A percentile compares a stretch with the other conserved stretches of the same genome.
phyloP scores from a whole-genome alignment of 805 yeast species.

The Lachancea sp. region DNA sequence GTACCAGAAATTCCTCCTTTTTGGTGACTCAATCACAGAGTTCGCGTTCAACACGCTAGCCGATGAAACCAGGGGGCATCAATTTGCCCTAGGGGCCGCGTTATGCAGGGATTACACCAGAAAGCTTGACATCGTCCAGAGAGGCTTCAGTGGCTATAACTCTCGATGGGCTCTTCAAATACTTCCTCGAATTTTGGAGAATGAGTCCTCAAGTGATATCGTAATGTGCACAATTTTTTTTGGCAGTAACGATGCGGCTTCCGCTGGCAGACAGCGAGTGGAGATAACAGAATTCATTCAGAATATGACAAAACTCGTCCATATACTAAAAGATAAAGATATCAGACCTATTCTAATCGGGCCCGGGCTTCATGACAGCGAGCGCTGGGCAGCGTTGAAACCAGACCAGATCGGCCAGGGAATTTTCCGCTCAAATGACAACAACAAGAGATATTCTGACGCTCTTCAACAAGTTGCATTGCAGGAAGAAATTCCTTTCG shows the following conservation, averaged over 20 bases:
- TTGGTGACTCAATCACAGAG: slow-evolving; percentile 71
- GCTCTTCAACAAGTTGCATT: slow-evolving; percentile 43
- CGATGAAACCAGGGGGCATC: slow-evolving; percentile 19
- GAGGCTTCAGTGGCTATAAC: slow-evolving; percentile 78
- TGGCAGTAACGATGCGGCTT: slow-evolving; percentile 73
- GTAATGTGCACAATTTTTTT: slow-evolving; percentile 53
- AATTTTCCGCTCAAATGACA: slow-evolving; percentile 40
- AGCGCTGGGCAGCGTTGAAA: slow-evolving; percentile 34
- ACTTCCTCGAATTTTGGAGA: slow-evolving; percentile 43
- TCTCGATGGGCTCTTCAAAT: slow-evolving; percentile 52
- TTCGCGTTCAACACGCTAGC: slow-evolving; percentile 37
- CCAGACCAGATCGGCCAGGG: slow-evolving; percentile 35
- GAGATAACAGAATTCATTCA: slow-evolving; percentile 41
- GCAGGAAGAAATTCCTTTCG: slow-evolving; percentile 45
- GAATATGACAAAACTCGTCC: slow-evolving; percentile 43
- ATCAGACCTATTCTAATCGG: slow-evolving; percentile 55
- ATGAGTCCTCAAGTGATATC: slow-evolving; percentile 39
- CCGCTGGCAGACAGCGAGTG: slow-evolving; percentile 43
- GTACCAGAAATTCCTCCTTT: slow-evolving; percentile 45
- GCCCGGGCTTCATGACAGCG: slow-evolving; percentile 52
- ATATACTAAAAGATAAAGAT: slow-evolving; percentile 34
- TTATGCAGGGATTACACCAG: slow-evolving; percentile 49
- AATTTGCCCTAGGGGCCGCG: slow-evolving; percentile 48
- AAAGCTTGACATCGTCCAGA: slow-evolving; percentile 56
- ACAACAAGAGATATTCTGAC: slow-evolving; percentile 44